phyloP scores from a whole-genome alignment of 257 asterid species.

The Solanum habrochaites region DNA sequence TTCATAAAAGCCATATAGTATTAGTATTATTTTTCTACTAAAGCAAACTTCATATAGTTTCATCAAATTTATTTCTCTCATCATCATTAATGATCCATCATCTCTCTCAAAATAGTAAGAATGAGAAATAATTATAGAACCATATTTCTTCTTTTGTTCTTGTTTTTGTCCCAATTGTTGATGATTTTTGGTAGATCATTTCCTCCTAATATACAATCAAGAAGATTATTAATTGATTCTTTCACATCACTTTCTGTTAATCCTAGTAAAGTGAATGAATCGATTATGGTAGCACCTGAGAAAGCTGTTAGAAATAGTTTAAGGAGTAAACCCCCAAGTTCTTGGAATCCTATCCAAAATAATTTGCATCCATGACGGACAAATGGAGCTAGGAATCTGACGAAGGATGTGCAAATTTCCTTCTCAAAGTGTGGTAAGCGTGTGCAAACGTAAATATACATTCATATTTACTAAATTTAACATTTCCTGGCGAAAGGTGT shows the following conservation, averaged over 20 bases:
- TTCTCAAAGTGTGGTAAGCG: too few species aligned
- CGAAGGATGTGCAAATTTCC: too few species aligned
- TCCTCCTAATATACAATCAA: not conserved
- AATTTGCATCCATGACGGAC: not conserved
- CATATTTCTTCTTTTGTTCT: conserved; percentile 13
- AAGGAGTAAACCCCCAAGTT: conserved; percentile 31
- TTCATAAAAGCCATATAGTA: conserved; percentile 6
- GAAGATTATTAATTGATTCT: conserved; percentile 25
- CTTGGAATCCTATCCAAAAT: conserved; percentile 51
- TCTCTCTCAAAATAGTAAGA: not conserved
- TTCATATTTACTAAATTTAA: too few species aligned
- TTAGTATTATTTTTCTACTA: not conserved
- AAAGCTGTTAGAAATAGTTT: conserved; percentile 37
- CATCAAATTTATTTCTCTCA: not conserved
- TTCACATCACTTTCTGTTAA: conserved; percentile 9
- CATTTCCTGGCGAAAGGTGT: too few species aligned
- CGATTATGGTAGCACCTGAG: conserved; percentile 16
- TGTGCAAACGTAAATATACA: too few species aligned
- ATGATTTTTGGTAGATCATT: not conserved
- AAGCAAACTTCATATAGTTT: not conserved
- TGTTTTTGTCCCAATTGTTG: conserved; percentile 9
- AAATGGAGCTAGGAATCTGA: too few species aligned
- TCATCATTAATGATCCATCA: not conserved
- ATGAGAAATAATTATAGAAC: conserved; percentile 12
- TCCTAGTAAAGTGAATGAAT: conserved; percentile 16